Evolutionary conservation across 148 eudicot genomes (phyloP).

Genomic region (Rhododendron mucronatum): DNA sequence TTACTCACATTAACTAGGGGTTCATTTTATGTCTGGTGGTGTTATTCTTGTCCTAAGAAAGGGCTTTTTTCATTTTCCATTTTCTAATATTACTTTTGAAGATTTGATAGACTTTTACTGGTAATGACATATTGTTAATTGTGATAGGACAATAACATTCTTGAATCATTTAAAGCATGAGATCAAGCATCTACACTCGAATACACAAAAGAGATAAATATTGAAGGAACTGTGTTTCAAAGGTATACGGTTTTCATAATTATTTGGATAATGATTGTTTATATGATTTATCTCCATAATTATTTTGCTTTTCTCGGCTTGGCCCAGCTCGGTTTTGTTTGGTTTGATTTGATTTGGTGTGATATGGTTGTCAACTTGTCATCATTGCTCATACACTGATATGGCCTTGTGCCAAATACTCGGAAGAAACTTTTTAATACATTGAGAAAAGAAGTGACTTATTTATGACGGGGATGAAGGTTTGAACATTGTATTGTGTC

Average conservation of each 20-base stretch:
- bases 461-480: neutral
- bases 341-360: no score
- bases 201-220: conserved; percentile 38
- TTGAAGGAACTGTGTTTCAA: conserved; percentile 73
- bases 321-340: no score
- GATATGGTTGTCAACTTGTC: neutral
- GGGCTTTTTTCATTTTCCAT: neutral
- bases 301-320: no score
- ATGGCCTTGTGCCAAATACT: neutral
- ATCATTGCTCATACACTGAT: neutral
- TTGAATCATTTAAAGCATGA: conserved; percentile 64
- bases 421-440: neutral
- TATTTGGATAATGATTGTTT: neutral
- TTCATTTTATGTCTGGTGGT: neutral
- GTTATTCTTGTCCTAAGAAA: neutral
- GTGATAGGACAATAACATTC: conserved; percentile 68
- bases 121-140: conserved; percentile 15
- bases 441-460: neutral
- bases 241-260: conserved; percentile 39
- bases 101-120: conserved; percentile 2
- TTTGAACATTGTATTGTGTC: neutral
- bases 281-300: neutral
- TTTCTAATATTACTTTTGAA: neutral
- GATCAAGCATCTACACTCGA: conserved; percentile 79
- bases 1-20: no score